A percentile compares a stretch with the other conserved stretches of the same genome.
Evolutionary conservation across 2,329 filamentous ascomycete genomes (phyloP).

Genomic region (Penicillium frequentans): DNA sequence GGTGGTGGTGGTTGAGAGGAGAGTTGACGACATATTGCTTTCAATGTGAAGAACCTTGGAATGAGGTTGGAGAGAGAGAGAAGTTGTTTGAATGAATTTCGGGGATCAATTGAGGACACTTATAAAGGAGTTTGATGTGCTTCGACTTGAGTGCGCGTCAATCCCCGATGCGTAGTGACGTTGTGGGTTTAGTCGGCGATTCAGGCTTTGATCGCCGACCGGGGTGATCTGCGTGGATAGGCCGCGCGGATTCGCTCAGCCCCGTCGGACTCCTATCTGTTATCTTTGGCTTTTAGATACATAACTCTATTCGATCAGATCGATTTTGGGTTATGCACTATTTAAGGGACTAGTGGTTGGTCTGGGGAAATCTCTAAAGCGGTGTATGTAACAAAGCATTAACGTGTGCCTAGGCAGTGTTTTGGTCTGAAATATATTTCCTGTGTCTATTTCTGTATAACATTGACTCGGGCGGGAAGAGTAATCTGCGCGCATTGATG

Average conservation of each 20-base stretch:
- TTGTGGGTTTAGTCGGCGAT: constrained; percentile 19
- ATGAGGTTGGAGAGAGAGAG: background rate
- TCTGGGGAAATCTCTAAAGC: background rate
- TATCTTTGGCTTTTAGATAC: background rate
- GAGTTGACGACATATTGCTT: constrained; percentile 16
- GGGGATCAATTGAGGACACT: background rate
- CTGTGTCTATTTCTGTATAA: background rate
- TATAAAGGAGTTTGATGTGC: constrained; percentile 1
- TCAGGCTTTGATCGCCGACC: constrained; percentile 11
- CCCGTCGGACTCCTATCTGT: background rate
- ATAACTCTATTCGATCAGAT: background rate
- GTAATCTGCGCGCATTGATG: background rate
- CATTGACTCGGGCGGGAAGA: background rate
- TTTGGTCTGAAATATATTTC: too few relatives aligned
- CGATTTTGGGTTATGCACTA: background rate
- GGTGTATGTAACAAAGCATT: too few relatives aligned
- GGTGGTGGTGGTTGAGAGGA: constrained; percentile 11
- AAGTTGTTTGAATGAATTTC: background rate
- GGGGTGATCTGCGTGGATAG: background rate
- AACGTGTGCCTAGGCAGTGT: too few relatives aligned
- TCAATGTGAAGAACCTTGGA: background rate
- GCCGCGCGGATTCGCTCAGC: background rate
- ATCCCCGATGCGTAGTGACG: constrained; percentile 13
- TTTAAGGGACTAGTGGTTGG: background rate
- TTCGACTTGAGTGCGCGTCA: background rate